phyloP scores from a whole-genome alignment of 768 basidiomycete species.

The Boletellus sp. region DNA sequence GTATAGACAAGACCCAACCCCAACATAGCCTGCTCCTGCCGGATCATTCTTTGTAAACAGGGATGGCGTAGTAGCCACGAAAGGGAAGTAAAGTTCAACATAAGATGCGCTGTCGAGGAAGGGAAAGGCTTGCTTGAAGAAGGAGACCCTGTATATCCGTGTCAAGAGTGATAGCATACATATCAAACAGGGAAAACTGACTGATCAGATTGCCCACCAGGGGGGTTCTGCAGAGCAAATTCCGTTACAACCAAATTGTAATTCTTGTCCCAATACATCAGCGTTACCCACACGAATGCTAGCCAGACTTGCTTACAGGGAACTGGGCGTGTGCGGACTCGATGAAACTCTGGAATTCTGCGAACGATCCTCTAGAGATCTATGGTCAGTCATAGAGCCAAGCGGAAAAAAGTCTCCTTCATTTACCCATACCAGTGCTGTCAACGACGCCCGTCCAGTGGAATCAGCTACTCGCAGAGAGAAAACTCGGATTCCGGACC shows the following conservation, averaged over 20 bases:
- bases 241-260: constrained; percentile 29
- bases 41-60: constrained; percentile 22
- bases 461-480: neutral
- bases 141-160: constrained; percentile 22
- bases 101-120: constrained; percentile 35
- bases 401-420: neutral
- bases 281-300: neutral
- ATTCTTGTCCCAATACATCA: constrained; percentile 14
- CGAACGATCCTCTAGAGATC: constrained; percentile 21
- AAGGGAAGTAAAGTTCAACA: constrained; percentile 36
- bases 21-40: constrained; percentile 11
- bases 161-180: neutral
- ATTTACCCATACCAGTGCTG: constrained; percentile 32
- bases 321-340: constrained; percentile 27
- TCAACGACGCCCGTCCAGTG: neutral
- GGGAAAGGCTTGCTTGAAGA: constrained; percentile 32
- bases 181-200: constrained; percentile 9
- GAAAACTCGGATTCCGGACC: neutral
- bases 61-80: constrained; percentile 31
- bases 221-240: constrained; percentile 32
- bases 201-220: constrained; percentile 31
- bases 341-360: constrained; percentile 28
- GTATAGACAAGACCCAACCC: constrained; percentile 33
- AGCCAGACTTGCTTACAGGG: constrained; percentile 16
- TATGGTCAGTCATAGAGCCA: neutral